These are phyloP conservation scores for Thinopyrum elongatum DNA, from an alignment of 176 grass and related monocot genomes.

Conservation along the genomic window DNA sequence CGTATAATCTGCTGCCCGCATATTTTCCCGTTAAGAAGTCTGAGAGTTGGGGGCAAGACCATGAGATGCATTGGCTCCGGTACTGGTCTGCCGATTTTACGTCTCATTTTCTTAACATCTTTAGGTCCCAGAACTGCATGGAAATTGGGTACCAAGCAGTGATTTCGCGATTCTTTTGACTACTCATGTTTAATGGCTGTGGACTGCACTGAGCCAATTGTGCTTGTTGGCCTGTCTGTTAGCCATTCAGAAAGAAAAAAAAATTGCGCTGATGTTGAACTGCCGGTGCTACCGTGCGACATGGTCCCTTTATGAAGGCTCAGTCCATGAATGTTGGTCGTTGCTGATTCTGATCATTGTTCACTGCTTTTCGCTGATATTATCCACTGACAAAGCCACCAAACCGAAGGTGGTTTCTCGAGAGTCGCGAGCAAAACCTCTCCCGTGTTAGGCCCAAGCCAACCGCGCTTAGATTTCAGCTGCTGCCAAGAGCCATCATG, in stretches of 20 bases:
- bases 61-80: not conserved
- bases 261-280: no score
- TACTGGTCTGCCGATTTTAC: not conserved
- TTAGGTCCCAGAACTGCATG: not conserved
- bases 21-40: not conserved
- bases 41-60: not conserved
- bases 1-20: not conserved
- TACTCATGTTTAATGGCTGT: not conserved
- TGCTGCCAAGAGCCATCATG: not conserved
- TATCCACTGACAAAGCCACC: not conserved
- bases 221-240: not conserved
- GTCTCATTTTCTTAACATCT: not conserved
- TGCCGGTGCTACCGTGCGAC: no score
- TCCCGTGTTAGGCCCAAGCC: no score
- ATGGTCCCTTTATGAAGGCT: no score
- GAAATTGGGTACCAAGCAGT: not conserved
- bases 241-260: no score
- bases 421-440: no score
- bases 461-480: not conserved
- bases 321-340: no score
- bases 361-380: not conserved
- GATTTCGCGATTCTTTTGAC: conserved; percentile 9
- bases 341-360: not conserved
- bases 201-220: no score
- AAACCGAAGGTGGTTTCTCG: no score